Evolutionary conservation across 495 filamentous ascomycete genomes (phyloP).

Genomic region (Talaromyces borbonicus): DNA sequence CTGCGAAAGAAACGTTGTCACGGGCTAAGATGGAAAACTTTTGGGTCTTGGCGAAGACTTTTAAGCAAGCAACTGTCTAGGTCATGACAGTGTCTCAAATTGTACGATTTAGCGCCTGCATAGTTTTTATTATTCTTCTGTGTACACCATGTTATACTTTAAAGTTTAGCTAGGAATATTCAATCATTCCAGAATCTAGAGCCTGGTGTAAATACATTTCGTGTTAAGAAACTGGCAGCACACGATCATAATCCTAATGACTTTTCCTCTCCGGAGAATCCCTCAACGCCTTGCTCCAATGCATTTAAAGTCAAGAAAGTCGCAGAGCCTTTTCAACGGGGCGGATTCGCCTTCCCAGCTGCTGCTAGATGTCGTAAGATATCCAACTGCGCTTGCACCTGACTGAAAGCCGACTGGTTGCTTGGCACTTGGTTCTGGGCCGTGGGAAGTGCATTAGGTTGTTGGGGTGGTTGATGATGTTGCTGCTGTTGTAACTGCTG

Average conservation of each 20-base stretch:
- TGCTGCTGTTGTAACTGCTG: slow-evolving; percentile 32
- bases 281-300: too few species aligned
- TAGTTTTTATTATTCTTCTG: background rate
- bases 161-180: too few species aligned
- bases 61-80: slow-evolving; percentile 22
- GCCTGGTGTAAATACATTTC: background rate
- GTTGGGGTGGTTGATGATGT: slow-evolving; percentile 32
- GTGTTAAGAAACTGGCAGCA: background rate
- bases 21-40: slow-evolving; percentile 88
- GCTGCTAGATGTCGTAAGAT: slow-evolving; percentile 28
- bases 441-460: slow-evolving; percentile 16
- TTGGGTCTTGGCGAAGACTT: slow-evolving; percentile 85
- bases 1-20: slow-evolving; percentile 70
- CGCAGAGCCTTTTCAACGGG: background rate
- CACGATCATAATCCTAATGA: background rate
- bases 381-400: slow-evolving; percentile 39
- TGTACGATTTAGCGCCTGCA: background rate
- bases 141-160: background rate
- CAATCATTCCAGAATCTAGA: too few species aligned
- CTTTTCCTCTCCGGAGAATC: too few species aligned
- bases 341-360: background rate
- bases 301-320: background rate
- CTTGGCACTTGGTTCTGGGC: slow-evolving; percentile 26
- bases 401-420: slow-evolving; percentile 24
- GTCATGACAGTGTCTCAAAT: background rate